These are phyloP conservation scores for Parmelia sp. DNA, from an alignment of 495 filamentous ascomycete species.

Conservation along the genomic window DNA sequence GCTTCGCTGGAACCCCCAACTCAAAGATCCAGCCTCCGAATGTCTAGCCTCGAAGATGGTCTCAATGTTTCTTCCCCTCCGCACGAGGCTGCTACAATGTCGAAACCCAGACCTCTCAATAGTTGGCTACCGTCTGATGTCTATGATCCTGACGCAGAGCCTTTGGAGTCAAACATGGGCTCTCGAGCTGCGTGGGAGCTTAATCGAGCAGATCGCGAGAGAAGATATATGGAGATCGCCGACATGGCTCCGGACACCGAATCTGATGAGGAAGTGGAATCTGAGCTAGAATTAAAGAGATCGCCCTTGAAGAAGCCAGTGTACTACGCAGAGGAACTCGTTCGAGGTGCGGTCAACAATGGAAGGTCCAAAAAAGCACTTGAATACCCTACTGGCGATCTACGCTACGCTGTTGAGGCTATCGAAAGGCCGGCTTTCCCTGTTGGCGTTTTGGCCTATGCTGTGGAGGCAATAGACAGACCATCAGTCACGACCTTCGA, in stretches of 20 bases:
- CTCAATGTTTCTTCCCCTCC: neutral
- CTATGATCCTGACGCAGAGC: constrained; percentile 14
- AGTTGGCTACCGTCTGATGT: neutral
- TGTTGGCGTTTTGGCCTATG: neutral
- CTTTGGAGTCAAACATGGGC: constrained; percentile 17
- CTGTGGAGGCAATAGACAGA: constrained; percentile 6
- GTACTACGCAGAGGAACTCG: neutral
- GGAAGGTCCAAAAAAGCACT: neutral
- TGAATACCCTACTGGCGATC: neutral
- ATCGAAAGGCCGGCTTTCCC: constrained; percentile 4
- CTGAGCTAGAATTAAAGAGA: constrained; percentile 13
- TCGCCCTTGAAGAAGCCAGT: neutral
- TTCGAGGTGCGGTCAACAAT: neutral
- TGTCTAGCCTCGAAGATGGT: neutral
- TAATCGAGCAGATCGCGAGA: constrained; percentile 14
- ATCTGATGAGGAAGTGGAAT: constrained; percentile 12
- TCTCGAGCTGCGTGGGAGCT: constrained; percentile 7
- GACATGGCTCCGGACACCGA: constrained; percentile 5
- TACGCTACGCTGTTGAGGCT: constrained; percentile 21
- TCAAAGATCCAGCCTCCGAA: neutral
- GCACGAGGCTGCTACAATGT: neutral
- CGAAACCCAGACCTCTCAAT: neutral
- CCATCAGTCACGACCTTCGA: neutral
- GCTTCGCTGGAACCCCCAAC: neutral
- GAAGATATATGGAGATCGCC: constrained; percentile 10